Conservation (phyloP, 306 rosid species). For the Purshia tridentata region DNA sequence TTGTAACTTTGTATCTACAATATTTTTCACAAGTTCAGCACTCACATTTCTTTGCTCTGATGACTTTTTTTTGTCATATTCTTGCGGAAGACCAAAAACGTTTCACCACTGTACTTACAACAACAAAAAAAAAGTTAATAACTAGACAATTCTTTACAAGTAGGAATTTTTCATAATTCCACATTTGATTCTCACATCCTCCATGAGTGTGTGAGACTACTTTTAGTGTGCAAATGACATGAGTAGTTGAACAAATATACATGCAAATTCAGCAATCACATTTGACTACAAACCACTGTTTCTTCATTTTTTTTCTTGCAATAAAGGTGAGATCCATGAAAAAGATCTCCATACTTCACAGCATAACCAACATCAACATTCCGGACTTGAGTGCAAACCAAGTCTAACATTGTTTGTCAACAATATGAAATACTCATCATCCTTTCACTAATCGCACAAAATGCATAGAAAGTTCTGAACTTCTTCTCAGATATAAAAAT, state of each 20-base stretch:
- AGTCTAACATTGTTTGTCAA: neutral
- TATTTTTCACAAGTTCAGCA: too few relatives aligned
- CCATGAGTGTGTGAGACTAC: too few relatives aligned
- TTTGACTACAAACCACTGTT: neutral
- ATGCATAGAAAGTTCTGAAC: neutral
- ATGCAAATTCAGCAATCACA: neutral
- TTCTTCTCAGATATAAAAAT: neutral
- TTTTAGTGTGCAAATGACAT: too few relatives aligned
- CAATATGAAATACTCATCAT: neutral
- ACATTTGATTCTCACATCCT: too few relatives aligned
- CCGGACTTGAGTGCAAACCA: constrained; percentile 2
- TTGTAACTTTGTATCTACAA: too few relatives aligned
- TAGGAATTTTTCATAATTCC: too few relatives aligned
- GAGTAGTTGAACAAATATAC: neutral
- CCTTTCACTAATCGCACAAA: neutral
- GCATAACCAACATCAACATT: neutral
- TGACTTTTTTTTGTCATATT: too few relatives aligned
- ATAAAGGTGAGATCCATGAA: neutral
- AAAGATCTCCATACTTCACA: neutral
- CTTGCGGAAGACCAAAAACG: too few relatives aligned
- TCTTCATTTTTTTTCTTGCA: neutral
- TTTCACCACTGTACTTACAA: too few relatives aligned
- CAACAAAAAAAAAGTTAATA: too few relatives aligned
- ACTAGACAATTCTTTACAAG: too few relatives aligned
- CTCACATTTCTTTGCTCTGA: too few relatives aligned